Percentiles rank a stretch among this genome's conserved stretches.
Conservation (phyloP, 73 alveolate species). For the Blepharisma japonicum region DNA sequence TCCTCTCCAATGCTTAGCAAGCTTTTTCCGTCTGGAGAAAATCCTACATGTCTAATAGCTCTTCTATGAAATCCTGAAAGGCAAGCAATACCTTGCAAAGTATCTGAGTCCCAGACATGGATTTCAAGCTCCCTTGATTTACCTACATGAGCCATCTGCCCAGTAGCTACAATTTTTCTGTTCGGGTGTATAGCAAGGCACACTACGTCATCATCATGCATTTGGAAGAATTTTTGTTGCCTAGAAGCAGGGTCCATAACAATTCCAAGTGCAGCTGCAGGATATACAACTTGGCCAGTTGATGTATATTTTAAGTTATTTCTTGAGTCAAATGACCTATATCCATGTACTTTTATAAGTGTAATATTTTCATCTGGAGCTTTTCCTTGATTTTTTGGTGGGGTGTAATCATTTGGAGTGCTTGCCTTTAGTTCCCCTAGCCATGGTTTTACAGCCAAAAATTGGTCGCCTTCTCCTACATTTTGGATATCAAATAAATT, state of each 20-base stretch:
- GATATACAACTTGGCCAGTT: slow-evolving; percentile 77
- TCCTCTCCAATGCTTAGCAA: slow-evolving; percentile 92
- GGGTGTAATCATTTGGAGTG: slow-evolving; percentile 81
- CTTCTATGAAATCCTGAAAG: slow-evolving; percentile 78
- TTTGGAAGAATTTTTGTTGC: slow-evolving; percentile 82
- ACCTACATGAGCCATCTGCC: slow-evolving; percentile 90
- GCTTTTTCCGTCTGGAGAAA: slow-evolving; percentile 92
- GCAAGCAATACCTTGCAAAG: slow-evolving; percentile 56
- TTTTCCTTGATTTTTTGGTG: slow-evolving; percentile 65
- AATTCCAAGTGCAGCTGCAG: slow-evolving; percentile 95
- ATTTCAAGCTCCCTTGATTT: slow-evolving; percentile 85
- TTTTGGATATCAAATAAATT: slow-evolving; percentile 72
- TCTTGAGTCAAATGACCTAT: slow-evolving; percentile 93
- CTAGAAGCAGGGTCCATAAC: slow-evolving; percentile 74
- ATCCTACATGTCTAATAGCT: slow-evolving; percentile 85
- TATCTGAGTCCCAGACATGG: slow-evolving; percentile 90
- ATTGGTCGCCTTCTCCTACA: slow-evolving; percentile 78
- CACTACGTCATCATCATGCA: slow-evolving; percentile 95
- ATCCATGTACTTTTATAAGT: slow-evolving; percentile 90
- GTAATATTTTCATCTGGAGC: slow-evolving; percentile 88
- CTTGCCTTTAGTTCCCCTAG: slow-evolving; percentile 82
- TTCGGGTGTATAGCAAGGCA: slow-evolving; percentile 93
- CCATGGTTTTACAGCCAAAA: slow-evolving; percentile 74
- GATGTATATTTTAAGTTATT: slow-evolving; percentile 84
- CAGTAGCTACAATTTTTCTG: slow-evolving; percentile 93